Base-by-base conservation (phyloP, 257 asterid genomes). In the Galeopsis tetrahit region DNA sequence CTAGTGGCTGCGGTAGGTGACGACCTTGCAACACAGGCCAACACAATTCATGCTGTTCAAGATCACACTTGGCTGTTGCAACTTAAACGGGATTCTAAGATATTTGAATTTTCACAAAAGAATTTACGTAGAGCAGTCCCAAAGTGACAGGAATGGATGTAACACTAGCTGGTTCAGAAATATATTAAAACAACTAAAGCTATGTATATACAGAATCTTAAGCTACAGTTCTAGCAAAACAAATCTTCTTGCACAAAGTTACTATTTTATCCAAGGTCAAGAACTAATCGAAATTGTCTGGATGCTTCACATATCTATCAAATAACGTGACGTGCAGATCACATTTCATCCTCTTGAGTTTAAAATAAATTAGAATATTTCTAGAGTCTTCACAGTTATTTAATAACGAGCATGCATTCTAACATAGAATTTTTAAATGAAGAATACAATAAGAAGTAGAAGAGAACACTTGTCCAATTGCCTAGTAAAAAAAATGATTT, bases 141-240 rank as follows among this genome's bases (percentile, higher is more conserved):
- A 49, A 49, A 49, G 56, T n/a, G 56, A 49, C 56, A 21, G 60
- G 34, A 53, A 5, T 52, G 59, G 59, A 44, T 44, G 51, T 44
- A 44, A 65, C 28, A 15, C 39, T 59, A 3, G 35, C 33, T 15
- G 33, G 39, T n/a, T n/a, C n/a, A n/a, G n/a, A n/a, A n/a, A n/a
- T n/a, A n/a, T n/a, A n/a, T n/a, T n/a, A n/a, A n/a, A n/a, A n/a
- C n/a, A n/a, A n/a, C n/a, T n/a, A n/a, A n/a, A n/a, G n/a, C n/a
- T n/a, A n/a, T n/a, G n/a, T n/a, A n/a, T n/a, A n/a, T n/a, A n/a
- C n/a, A n/a, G n/a, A n/a, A n/a, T n/a, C n/a, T n/a, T n/a, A n/a
- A n/a, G n/a, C n/a, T n/a, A n/a, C n/a, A n/a, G n/a, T n/a, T n/a
- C n/a, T n/a, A n/a, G n/a, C n/a, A n/a, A n/a, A n/a, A n/a, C n/a